Evolutionary conservation across 768 basidiomycete genomes (phyloP), one percentile per base, ranked within the genome.

Genomic region (Amanita thiersii): DNA sequence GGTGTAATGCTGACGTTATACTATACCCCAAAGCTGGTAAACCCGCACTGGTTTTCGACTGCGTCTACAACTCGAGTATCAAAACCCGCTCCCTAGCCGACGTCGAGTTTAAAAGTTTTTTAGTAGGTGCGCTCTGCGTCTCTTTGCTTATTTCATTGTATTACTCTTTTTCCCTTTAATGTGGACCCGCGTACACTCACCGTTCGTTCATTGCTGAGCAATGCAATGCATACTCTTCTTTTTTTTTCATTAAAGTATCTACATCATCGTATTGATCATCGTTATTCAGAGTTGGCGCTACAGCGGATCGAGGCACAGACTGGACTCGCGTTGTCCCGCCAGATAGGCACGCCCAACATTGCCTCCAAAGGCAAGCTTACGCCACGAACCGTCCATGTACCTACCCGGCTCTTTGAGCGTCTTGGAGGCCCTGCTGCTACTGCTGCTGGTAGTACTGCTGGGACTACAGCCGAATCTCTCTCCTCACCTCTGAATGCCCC

Each of bases 271-370:
- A 9, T 35, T 41, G 8, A 30, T 21, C 18, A 11, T 24, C 20
- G 9, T 15, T 14, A 9, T 10, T 26, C 49, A 87, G 84, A 87
- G 58, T 69, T 85, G 7, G 76, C 77, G 0, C 56, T 86, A 3
- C 80, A 81, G 50, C 75, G 74, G 6, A 72, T 84, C 34, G 81
- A 86, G 60, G 67, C 69, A 0, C 79, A 82, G 47, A 69, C 73
- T 5, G 52, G 66, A 3, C 53, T 86, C n/a, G 48, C 64, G 0
- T 70, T 88, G 32, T 85, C 86, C 1, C 74, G 84, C 17, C 68
- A 75, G 36, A 76, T 89, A 46, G 72, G 71, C 17, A 81, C 73
- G 0, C 86, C 86, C 4, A 90, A 89, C 57, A 85, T 90, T 39
- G 60, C 71, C 2, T 77, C 78, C 39, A 90, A 89, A 56, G 86